A percentile compares a stretch with the other conserved stretches of the same genome.
Evolutionary conservation across 441 rosid species (phyloP).

Genomic region (Pelargonium citronellum): DNA sequence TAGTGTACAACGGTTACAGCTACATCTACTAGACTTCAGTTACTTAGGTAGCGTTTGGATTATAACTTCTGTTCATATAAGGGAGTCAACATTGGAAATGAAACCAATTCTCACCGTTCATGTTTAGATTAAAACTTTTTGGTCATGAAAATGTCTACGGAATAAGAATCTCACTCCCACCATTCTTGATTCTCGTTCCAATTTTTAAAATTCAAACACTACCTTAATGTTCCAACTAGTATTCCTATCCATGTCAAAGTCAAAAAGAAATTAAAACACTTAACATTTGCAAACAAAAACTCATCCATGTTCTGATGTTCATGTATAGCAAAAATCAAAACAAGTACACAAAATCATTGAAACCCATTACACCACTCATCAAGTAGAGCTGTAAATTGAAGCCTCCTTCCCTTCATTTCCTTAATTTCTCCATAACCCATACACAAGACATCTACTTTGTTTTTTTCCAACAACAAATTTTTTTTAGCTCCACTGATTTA

Average conservation of each 20-base stretch:
- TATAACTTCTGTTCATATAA: too few species aligned
- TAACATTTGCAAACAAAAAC: neutral
- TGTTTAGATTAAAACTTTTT: too few species aligned
- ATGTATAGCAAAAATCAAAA: neutral
- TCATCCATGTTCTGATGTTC: too few species aligned
- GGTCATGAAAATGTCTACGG: too few species aligned
- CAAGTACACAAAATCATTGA: neutral
- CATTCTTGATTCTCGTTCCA: too few species aligned
- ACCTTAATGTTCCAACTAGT: neutral
- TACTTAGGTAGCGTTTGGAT: too few species aligned
- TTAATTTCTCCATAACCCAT: neutral
- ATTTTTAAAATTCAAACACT: neutral
- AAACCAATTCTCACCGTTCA: too few species aligned
- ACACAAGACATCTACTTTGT: neutral
- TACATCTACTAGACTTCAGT: too few species aligned
- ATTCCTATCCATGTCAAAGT: neutral
- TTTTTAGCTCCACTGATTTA: neutral
- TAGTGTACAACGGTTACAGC: too few species aligned
- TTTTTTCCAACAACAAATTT: too few species aligned
- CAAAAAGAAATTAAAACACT: constrained; percentile 1
- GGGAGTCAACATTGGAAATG: too few species aligned
- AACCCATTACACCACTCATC: neutral
- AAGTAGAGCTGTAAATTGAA: neutral
- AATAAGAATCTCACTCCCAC: too few species aligned
- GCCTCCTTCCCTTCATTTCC: neutral